phyloP scores from a whole-genome alignment of 306 rosid species.

The Fragaria ananassa region DNA sequence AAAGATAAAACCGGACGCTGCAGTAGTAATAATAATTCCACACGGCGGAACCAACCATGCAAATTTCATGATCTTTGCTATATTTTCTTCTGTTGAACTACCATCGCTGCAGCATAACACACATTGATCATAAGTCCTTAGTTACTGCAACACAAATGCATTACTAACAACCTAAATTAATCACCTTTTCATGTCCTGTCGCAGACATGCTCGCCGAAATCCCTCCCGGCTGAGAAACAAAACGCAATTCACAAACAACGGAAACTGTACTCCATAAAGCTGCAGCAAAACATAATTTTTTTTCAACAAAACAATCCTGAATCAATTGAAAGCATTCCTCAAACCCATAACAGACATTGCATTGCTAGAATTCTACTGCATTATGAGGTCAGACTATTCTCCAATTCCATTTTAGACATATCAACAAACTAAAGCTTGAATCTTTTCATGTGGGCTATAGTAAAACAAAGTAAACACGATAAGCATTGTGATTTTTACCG shows the following conservation, averaged over 20 bases:
- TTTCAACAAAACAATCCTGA: not conserved
- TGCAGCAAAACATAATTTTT: slow-evolving; percentile 25
- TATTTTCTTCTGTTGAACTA: slow-evolving; percentile 57
- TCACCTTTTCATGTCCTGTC: slow-evolving; percentile 72
- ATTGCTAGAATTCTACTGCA: not conserved
- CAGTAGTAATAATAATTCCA: slow-evolving; percentile 62
- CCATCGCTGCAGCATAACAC: slow-evolving; percentile 49
- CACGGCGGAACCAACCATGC: slow-evolving; percentile 85
- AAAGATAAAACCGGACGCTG: slow-evolving; percentile 58
- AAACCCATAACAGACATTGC: not conserved
- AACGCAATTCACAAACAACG: slow-evolving; percentile 78
- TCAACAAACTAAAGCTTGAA: not conserved
- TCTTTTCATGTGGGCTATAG: not conserved
- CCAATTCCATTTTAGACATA: not conserved
- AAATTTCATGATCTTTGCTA: slow-evolving; percentile 73
- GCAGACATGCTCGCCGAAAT: slow-evolving; percentile 86
- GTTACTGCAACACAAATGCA: not conserved
- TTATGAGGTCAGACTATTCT: not conserved
- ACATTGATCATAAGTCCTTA: slow-evolving; percentile 4
- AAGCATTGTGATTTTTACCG: slow-evolving; percentile 45
- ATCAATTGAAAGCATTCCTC: not conserved
- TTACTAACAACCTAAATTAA: not conserved
- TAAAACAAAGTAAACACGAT: not conserved
- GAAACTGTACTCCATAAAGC: slow-evolving; percentile 93
- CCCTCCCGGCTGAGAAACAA: slow-evolving; percentile 98